Base-by-base conservation (phyloP, 441 rosid species). In the Erodium trifolium region DNA sequence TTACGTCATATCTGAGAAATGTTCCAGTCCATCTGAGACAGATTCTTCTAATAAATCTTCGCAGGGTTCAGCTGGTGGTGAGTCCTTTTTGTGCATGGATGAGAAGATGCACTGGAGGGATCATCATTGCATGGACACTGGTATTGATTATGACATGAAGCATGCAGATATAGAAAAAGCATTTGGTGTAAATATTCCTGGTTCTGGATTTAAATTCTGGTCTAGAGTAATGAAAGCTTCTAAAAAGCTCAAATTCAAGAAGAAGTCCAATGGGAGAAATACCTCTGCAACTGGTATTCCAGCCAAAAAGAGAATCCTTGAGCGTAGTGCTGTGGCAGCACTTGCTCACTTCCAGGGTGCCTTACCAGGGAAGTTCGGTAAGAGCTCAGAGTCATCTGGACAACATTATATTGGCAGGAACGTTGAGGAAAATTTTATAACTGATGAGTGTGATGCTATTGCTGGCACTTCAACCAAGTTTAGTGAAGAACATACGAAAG, bases 141-240 rank as follows among this genome's bases (percentile, higher is more conserved):
- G 97, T 72, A 78, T 84, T 80, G 87, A 87, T 68, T 95, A 95
- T 81, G 88, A 90, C 47, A 81, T 78, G 78, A 95, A 86, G 80
- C 99, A 92, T 78, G 96, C 99, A 5, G 96, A 90, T 70, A 78
- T 95, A 78, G 99, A 95, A 86, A 92, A 86, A 80, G 87, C 95
- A 34, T 95, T 95, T 83, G 99, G 99, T 63, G 83, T 87, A 68
- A 92, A 91, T 72, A 77, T 94, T 72, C 93, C 93, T 73, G 96
- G 89, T 75, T 83, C 93, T 16, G 93, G 96, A 71, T 85, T 84
- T 70, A 86, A 82, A 66, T 81, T 88, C 73, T 86, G 88, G 90
- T 82, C 97, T 17, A 83, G 80, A 73, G 77, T 80, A 74, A 83
- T 86, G 13, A 82, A 86, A 77, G 91, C 85, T 53, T 79, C 88